Percentiles rank a stretch among this genome's conserved stretches.
phyloP scores from a whole-genome alignment of 495 filamentous ascomycete species.

The Penicillium paradoxum region DNA sequence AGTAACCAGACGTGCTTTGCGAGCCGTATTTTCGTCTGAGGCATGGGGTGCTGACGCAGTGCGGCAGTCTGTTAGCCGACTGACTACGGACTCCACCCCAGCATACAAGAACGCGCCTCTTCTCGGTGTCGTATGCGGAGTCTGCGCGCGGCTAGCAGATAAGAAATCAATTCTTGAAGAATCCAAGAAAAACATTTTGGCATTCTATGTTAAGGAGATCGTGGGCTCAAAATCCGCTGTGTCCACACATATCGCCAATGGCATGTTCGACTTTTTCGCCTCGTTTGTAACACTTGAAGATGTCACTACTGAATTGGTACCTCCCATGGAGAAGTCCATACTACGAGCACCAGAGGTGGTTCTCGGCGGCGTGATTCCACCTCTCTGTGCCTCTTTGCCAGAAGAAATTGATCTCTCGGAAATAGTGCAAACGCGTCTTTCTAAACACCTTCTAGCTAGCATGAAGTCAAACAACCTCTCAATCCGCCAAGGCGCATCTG shows the following conservation, averaged over 20 bases:
- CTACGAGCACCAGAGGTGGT: slow-evolving; percentile 87
- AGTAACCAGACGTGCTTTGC: slow-evolving; percentile 66
- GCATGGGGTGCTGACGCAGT: slow-evolving; percentile 55
- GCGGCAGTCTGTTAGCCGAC: slow-evolving; percentile 55
- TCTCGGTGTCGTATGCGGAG: slow-evolving; percentile 80
- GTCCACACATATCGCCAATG: slow-evolving; percentile 64
- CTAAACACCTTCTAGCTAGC: slow-evolving; percentile 82
- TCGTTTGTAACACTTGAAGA: slow-evolving; percentile 72
- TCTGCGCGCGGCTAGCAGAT: slow-evolving; percentile 63
- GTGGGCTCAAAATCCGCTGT: slow-evolving; percentile 70
- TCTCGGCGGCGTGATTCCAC: slow-evolving; percentile 66
- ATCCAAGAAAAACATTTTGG: slow-evolving; percentile 63
- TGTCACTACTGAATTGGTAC: slow-evolving; percentile 67
- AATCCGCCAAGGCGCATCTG: slow-evolving; percentile 70
- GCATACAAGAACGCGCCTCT: slow-evolving; percentile 65
- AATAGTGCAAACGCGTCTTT: slow-evolving; percentile 58
- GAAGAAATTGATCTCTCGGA: slow-evolving; percentile 69
- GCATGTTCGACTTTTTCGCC: slow-evolving; percentile 76
- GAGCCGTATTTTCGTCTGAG: slow-evolving; percentile 59
- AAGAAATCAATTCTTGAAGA: slow-evolving; percentile 54
- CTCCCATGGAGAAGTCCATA: slow-evolving; percentile 81
- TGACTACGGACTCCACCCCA: slow-evolving; percentile 59
- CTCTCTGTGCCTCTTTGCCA: slow-evolving; percentile 64
- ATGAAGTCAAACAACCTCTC: slow-evolving; percentile 78
- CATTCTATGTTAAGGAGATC: slow-evolving; percentile 81